Evolutionary conservation across 768 basidiomycete species (phyloP).

Genomic region (Mycena leptocephala): DNA sequence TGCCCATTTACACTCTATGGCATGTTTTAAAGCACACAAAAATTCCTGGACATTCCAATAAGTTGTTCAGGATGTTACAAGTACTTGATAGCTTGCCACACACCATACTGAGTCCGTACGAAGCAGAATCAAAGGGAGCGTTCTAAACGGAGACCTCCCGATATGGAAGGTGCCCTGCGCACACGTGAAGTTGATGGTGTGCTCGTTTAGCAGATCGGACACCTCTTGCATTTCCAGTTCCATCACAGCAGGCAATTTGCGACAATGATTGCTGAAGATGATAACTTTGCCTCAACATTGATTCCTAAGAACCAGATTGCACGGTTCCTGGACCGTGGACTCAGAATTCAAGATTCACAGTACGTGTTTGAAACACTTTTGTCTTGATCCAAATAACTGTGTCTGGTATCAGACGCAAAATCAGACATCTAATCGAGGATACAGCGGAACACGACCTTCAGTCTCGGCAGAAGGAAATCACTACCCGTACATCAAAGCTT

Average conservation of each 20-base stretch:
- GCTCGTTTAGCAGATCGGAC: too few relatives aligned
- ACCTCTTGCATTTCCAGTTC: neutral
- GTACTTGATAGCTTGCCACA: too few relatives aligned
- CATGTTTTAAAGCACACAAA: too few relatives aligned
- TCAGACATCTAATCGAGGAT: neutral
- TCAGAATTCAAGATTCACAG: constrained; percentile 7
- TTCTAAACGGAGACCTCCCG: too few relatives aligned
- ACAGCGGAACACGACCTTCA: neutral
- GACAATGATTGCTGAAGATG: neutral
- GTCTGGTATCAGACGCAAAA: neutral
- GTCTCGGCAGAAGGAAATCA: neutral
- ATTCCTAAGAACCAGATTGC: neutral
- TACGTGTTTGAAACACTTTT: neutral
- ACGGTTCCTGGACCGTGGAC: neutral
- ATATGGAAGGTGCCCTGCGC: too few relatives aligned
- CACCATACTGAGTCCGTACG: too few relatives aligned
- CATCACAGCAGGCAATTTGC: neutral
- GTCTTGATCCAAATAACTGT: neutral
- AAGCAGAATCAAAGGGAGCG: too few relatives aligned
- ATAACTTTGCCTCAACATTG: neutral
- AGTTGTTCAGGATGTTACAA: too few relatives aligned
- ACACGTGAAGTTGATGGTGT: too few relatives aligned
- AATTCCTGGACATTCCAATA: too few relatives aligned
- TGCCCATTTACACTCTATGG: too few relatives aligned
- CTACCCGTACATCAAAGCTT: neutral